These are phyloP conservation scores for Creolimax fragrantissima DNA, from an alignment of 78 protist species.

Conservation along the genomic window DNA sequence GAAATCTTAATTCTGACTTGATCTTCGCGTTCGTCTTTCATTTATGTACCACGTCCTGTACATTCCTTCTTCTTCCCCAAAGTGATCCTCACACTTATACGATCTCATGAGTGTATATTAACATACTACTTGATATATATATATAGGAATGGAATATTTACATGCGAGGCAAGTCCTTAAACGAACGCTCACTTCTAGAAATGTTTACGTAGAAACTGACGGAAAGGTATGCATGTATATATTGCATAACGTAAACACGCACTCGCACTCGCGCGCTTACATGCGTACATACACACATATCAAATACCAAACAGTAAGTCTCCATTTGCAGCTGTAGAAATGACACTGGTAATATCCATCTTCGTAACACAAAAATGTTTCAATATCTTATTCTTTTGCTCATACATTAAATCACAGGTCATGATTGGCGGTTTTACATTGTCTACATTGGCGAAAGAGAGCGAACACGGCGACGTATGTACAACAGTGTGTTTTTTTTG, in stretches of 20 bases:
- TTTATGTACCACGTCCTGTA: too few species aligned
- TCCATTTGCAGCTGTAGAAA: too few species aligned
- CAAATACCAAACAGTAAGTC: too few species aligned
- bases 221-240: background rate
- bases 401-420: background rate
- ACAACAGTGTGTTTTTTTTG: background rate
- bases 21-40: too few species aligned
- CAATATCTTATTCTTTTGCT: background rate
- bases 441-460: background rate
- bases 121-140: background rate
- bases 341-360: too few species aligned
- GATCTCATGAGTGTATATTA: too few species aligned
- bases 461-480: background rate
- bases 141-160: slow-evolving; percentile 19
- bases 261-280: too few species aligned
- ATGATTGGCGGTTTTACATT: slow-evolving; percentile 1
- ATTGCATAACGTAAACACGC: too few species aligned
- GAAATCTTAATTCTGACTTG: background rate
- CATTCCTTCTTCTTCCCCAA: too few species aligned
- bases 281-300: too few species aligned
- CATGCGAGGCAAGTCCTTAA: slow-evolving; percentile 3
- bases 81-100: too few species aligned
- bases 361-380: too few species aligned
- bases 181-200: background rate
- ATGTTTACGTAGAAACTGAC: background rate